A percentile compares a stretch with the other conserved stretches of the same genome.
Evolutionary conservation across 345 rosid genomes (phyloP).

Genomic region (Salix arbutifolia): DNA sequence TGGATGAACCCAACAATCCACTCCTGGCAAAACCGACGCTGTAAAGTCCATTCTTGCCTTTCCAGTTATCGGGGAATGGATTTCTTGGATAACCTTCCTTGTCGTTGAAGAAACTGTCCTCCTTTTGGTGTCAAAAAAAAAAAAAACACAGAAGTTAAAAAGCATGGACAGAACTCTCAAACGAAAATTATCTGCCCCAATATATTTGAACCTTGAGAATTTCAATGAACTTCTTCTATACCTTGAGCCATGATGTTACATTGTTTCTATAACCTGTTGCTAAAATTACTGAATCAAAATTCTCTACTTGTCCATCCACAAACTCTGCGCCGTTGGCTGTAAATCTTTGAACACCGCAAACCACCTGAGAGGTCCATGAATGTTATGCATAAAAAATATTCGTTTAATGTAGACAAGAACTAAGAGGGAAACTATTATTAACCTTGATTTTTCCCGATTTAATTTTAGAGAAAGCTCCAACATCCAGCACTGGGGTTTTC

Average conservation of each 20-base stretch:
- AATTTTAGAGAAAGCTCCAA: slow-evolving; percentile 53
- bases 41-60: slow-evolving; percentile 33
- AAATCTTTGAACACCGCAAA: slow-evolving; percentile 27
- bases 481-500: slow-evolving; percentile 66
- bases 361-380: slow-evolving; percentile 26
- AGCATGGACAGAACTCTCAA: not conserved
- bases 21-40: slow-evolving; percentile 26
- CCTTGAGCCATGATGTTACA: slow-evolving; percentile 44
- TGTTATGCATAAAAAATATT: not conserved
- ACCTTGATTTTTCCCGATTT: slow-evolving; percentile 63
- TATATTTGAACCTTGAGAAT: too few relatives aligned
- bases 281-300: slow-evolving; percentile 37
- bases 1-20: slow-evolving; percentile 28
- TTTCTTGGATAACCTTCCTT: slow-evolving; percentile 14
- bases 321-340: slow-evolving; percentile 39
- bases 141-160: not conserved
- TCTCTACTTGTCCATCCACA: slow-evolving; percentile 34
- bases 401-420: not conserved
- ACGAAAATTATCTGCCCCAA: not conserved
- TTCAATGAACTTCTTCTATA: not conserved
- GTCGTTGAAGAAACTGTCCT: slow-evolving; percentile 24
- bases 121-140: not conserved
- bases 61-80: slow-evolving; percentile 31
- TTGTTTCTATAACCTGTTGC: slow-evolving; percentile 54
- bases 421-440: not conserved